A percentile compares a stretch with the other conserved stretches of the same genome.
Conservation (phyloP, 2,329 filamentous ascomycete species). For the Diplodia intermedia region DNA sequence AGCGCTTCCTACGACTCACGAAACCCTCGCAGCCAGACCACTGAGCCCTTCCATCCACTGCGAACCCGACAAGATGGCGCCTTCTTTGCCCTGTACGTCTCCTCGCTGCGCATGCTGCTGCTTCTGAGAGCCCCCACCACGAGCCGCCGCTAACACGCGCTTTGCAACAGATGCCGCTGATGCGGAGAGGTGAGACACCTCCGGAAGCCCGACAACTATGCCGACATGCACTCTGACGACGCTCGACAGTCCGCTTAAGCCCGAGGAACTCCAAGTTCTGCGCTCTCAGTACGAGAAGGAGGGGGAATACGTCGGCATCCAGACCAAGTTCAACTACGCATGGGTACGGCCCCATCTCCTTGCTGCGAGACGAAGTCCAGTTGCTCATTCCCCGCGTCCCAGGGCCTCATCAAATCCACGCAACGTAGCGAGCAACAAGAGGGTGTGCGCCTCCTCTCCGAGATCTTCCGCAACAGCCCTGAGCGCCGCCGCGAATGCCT, state of each 20-base stretch:
- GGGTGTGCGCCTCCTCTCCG: slow-evolving; percentile 89
- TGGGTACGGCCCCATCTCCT: slow-evolving; percentile 71
- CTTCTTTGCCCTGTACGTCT: slow-evolving; percentile 30
- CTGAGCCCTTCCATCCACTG: not conserved
- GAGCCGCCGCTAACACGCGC: slow-evolving; percentile 9
- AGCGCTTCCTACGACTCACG: slow-evolving; percentile 1
- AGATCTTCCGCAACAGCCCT: slow-evolving; percentile 93
- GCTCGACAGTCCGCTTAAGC: slow-evolving; percentile 76
- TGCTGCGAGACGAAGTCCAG: not conserved
- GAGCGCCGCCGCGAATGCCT: slow-evolving; percentile 96
- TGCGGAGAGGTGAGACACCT: slow-evolving; percentile 79
- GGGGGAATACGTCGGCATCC: slow-evolving; percentile 93
- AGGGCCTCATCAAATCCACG: slow-evolving; percentile 96
- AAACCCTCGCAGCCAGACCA: not conserved
- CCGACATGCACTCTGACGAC: slow-evolving; percentile 9
- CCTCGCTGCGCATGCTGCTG: not conserved
- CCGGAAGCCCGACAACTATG: slow-evolving; percentile 12
- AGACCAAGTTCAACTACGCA: slow-evolving; percentile 99
- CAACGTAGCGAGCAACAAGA: slow-evolving; percentile 86
- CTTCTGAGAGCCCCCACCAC: not conserved
- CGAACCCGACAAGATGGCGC: slow-evolving; percentile 22
- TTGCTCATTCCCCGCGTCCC: slow-evolving; percentile 3
- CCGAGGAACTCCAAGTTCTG: slow-evolving; percentile 89
- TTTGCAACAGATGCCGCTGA: slow-evolving; percentile 84
- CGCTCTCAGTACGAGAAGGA: slow-evolving; percentile 96